Conservation (phyloP, 352 stramenopile species). For the Pythium phragmiticola region DNA sequence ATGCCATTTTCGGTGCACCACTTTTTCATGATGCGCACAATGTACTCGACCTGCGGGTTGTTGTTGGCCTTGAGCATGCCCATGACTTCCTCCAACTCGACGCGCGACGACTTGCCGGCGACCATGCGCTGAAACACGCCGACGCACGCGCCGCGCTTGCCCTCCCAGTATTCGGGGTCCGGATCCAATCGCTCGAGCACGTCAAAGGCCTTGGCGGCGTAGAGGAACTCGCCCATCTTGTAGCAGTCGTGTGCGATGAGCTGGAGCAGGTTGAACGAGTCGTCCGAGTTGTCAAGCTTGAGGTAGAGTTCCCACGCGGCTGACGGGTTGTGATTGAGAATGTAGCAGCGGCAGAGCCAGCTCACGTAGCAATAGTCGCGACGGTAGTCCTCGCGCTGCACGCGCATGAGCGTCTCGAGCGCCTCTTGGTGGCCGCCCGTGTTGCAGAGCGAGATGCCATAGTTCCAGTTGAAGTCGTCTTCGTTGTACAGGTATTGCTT, state of each 20-base stretch:
- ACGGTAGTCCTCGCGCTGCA: slow-evolving; percentile 91
- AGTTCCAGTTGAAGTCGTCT: slow-evolving; percentile 99
- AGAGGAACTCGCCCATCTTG: slow-evolving; percentile 95
- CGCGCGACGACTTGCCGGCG: slow-evolving; percentile 85
- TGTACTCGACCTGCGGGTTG: slow-evolving; percentile 96
- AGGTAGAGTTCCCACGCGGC: slow-evolving; percentile 96
- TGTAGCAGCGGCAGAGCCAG: slow-evolving; percentile 91
- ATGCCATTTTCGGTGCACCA: slow-evolving; percentile 92
- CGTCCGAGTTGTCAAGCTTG: slow-evolving; percentile 94
- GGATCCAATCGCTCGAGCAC: slow-evolving; percentile 93
- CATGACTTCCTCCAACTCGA: slow-evolving; percentile 90
- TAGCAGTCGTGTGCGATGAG: slow-evolving; percentile 98
- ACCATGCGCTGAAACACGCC: slow-evolving; percentile 95
- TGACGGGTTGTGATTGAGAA: slow-evolving; percentile 93
- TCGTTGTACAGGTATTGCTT: slow-evolving; percentile 96
- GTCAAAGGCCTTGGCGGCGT: slow-evolving; percentile 93
- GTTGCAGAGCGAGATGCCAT: slow-evolving; percentile 91
- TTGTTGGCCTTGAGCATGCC: slow-evolving; percentile 92
- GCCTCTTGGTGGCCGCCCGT: slow-evolving; percentile 92
- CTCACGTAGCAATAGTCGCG: slow-evolving; percentile 93
- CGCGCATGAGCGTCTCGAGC: slow-evolving; percentile 91
- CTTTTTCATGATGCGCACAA: slow-evolving; percentile 96
- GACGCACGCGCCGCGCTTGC: slow-evolving; percentile 93
- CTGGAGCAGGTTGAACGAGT: slow-evolving; percentile 95
- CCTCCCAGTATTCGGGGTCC: slow-evolving; percentile 96